These are phyloP conservation scores for Aaosphaeria pasadenensis DNA, from an alignment of 2,329 filamentous ascomycete species.

Conservation along the genomic window DNA sequence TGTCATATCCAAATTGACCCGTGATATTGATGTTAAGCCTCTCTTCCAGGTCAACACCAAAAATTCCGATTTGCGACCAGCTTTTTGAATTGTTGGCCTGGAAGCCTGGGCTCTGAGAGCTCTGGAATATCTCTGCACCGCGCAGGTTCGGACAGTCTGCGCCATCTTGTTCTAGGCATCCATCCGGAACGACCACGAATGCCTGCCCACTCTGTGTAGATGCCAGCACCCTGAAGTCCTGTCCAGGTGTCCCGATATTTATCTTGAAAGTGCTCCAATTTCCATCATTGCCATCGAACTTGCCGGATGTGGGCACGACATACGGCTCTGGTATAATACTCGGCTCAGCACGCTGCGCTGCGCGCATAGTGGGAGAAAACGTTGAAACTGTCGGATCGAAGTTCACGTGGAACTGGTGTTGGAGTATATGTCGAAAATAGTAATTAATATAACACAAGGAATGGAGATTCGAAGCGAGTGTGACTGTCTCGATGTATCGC, in stretches of 20 bases:
- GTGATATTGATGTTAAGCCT: slow-evolving; percentile 22
- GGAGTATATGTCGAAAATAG: too few relatives aligned
- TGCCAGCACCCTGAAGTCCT: slow-evolving; percentile 36
- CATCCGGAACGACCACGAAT: slow-evolving; percentile 31
- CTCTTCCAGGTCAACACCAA: slow-evolving; percentile 26
- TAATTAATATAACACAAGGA: too few relatives aligned
- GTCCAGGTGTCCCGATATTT: slow-evolving; percentile 37
- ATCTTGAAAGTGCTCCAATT: slow-evolving; percentile 43
- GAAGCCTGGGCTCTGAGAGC: slow-evolving; percentile 28
- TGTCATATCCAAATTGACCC: slow-evolving; percentile 33
- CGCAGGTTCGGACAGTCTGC: slow-evolving; percentile 26
- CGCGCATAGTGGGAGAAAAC: slow-evolving; percentile 11
- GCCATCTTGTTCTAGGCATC: slow-evolving; percentile 29
- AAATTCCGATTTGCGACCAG: slow-evolving; percentile 34
- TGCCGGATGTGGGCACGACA: slow-evolving; percentile 27
- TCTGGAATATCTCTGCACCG: slow-evolving; percentile 28
- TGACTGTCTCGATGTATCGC: too few relatives aligned
- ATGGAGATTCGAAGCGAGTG: too few relatives aligned
- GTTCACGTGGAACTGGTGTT: too few relatives aligned
- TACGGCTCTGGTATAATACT: slow-evolving; percentile 19
- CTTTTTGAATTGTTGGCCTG: slow-evolving; percentile 23
- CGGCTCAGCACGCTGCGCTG: slow-evolving; percentile 15
- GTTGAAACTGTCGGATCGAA: too few relatives aligned
- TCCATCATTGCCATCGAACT: slow-evolving; percentile 42
- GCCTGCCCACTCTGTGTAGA: slow-evolving; percentile 32